Evolutionary conservation across 2,329 filamentous ascomycete genomes (phyloP).

Genomic region (Trichophyton mentagrophytes): DNA sequence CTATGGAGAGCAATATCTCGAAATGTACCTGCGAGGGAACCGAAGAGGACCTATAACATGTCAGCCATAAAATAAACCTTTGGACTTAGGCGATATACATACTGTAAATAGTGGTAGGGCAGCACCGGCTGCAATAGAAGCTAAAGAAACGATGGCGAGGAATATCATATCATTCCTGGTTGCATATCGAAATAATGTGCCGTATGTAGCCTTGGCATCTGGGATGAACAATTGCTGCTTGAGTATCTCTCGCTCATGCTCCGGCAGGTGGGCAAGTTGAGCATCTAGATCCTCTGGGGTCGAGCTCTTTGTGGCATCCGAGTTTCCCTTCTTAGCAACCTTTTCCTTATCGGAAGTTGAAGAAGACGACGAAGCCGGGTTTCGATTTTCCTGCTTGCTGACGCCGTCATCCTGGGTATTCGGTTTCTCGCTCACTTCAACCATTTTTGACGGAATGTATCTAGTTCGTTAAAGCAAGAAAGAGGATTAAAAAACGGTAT

Average conservation of each 20-base stretch:
- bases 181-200: constrained; percentile 57
- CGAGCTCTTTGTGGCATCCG: constrained; percentile 24
- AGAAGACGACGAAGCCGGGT: constrained; percentile 4
- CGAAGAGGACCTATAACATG: constrained; percentile 48
- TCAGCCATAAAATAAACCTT: neutral
- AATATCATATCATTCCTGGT: constrained; percentile 52
- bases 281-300: constrained; percentile 33
- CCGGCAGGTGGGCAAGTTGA: constrained; percentile 50
- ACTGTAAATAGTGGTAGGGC: constrained; percentile 70
- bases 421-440: neutral
- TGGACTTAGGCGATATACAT: constrained; percentile 7
- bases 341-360: constrained; percentile 6
- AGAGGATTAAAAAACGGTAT: neutral
- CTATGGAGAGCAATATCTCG: constrained; percentile 46
- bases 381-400: neutral
- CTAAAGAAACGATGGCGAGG: constrained; percentile 47
- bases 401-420: neutral
- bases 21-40: constrained; percentile 60
- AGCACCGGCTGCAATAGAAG: constrained; percentile 59
- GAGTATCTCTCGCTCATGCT: constrained; percentile 54
- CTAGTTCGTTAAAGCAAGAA: neutral
- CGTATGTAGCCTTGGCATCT: constrained; percentile 50
- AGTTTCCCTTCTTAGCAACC: constrained; percentile 24
- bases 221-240: constrained; percentile 56
- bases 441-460: neutral